Evolutionary conservation across 306 rosid species (phyloP).

Genomic region (Vigna angularis): DNA sequence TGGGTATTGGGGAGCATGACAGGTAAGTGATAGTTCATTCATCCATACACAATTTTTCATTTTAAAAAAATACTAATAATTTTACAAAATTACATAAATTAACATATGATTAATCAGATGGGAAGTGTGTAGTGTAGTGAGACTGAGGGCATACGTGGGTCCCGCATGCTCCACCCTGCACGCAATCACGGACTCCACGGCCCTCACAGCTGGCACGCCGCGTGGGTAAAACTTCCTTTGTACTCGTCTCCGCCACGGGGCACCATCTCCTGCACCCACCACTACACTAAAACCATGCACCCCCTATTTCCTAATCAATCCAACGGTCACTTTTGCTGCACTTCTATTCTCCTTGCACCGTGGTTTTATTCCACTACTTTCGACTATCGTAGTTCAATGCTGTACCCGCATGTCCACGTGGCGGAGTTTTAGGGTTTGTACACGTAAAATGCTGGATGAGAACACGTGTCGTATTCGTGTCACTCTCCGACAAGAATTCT

Average conservation of each 20-base stretch:
- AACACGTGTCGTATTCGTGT: slow-evolving; percentile 38
- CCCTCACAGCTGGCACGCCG: slow-evolving; percentile 68
- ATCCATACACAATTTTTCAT: slow-evolving; percentile 11
- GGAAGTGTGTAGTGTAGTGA: slow-evolving; percentile 19
- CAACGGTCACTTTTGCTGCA: background rate
- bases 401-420: background rate
- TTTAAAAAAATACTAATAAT: background rate
- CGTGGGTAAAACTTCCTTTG: slow-evolving; percentile 52
- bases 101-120: background rate
- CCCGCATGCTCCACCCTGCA: slow-evolving; percentile 45
- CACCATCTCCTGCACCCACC: background rate
- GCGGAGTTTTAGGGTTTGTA: background rate
- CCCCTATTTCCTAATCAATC: background rate
- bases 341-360: background rate
- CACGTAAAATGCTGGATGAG: background rate
- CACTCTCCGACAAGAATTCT: slow-evolving; percentile 36
- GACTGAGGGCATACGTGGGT: slow-evolving; percentile 36
- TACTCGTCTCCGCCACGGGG: slow-evolving; percentile 32
- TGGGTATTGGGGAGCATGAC: slow-evolving; percentile 40
- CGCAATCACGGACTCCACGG: slow-evolving; percentile 63
- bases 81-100: background rate
- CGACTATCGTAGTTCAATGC: background rate
- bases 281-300: background rate
- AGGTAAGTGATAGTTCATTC: slow-evolving; percentile 42
- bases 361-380: background rate